Conservation (phyloP, 805 yeast genomes). For the Debaryomyces hansenii region DNA sequence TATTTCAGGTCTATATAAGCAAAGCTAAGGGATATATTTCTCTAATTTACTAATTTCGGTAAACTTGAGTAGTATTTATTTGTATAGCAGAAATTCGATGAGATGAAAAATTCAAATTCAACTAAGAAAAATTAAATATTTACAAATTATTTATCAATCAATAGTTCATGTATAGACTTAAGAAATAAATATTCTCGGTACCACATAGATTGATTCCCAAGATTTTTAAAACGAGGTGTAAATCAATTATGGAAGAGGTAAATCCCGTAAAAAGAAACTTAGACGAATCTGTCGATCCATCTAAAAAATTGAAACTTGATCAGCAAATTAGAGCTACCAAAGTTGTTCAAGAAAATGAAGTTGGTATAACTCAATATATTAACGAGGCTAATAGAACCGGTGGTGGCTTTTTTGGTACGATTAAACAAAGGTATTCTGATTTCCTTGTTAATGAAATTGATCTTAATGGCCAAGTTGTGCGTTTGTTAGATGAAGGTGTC, state of each 20-base stretch:
- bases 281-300: conserved; percentile 3
- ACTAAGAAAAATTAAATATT: neutral
- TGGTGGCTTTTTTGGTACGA: conserved; percentile 69
- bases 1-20: no score
- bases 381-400: conserved; percentile 38
- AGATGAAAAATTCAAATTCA: neutral
- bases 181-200: conserved; percentile 11
- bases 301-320: conserved; percentile 14
- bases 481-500: conserved; percentile 72
- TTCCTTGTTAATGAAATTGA: conserved; percentile 90
- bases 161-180: conserved; percentile 5
- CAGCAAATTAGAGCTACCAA: conserved; percentile 16
- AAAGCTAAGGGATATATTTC: no score
- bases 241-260: conserved; percentile 9
- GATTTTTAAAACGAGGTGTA: neutral
- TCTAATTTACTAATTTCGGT: no score
- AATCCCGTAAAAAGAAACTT: conserved; percentile 5
- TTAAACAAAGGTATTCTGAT: conserved; percentile 91
- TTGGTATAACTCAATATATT: conserved; percentile 79
- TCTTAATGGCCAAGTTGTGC: conserved; percentile 66
- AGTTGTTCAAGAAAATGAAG: conserved; percentile 72
- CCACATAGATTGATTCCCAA: conserved; percentile 5
- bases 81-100: neutral
- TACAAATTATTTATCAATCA: neutral
- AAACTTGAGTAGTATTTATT: neutral